Conservation (phyloP, 257 asterid species). For the Nicotiana paniculata region DNA sequence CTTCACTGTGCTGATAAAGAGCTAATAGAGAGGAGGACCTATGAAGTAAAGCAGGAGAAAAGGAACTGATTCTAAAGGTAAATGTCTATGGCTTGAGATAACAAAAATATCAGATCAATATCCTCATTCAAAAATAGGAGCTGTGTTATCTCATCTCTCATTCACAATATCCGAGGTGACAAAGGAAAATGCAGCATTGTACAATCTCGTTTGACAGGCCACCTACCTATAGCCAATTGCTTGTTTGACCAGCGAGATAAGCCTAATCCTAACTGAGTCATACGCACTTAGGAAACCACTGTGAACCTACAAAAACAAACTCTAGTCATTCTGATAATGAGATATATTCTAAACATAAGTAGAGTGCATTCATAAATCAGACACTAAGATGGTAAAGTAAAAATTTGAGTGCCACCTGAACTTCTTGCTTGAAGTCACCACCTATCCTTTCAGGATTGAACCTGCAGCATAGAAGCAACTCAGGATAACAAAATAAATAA, state of each 20-base stretch:
- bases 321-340: neutral
- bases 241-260: conserved; percentile 67
- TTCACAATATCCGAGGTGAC: neutral
- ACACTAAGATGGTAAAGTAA: neutral
- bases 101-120: neutral
- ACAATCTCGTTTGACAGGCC: neutral
- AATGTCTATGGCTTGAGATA: neutral
- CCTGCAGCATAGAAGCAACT: conserved; percentile 40
- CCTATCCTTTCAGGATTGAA: conserved; percentile 95
- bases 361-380: neutral
- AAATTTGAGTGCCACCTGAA: conserved; percentile 45
- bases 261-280: conserved; percentile 89
- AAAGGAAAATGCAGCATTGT: neutral
- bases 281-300: conserved; percentile 91
- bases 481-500: conserved; percentile 13
- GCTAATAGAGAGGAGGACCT: neutral
- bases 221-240: conserved; percentile 69
- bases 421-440: conserved; percentile 86
- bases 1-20: neutral
- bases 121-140: neutral
- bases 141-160: neutral
- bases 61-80: neutral
- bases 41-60: neutral
- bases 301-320: conserved; percentile 61
- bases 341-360: neutral